Evolutionary conservation across 2,329 filamentous ascomycete genomes (phyloP), one percentile per base, ranked within the genome.

Genomic region (Sporothrix globosa): DNA sequence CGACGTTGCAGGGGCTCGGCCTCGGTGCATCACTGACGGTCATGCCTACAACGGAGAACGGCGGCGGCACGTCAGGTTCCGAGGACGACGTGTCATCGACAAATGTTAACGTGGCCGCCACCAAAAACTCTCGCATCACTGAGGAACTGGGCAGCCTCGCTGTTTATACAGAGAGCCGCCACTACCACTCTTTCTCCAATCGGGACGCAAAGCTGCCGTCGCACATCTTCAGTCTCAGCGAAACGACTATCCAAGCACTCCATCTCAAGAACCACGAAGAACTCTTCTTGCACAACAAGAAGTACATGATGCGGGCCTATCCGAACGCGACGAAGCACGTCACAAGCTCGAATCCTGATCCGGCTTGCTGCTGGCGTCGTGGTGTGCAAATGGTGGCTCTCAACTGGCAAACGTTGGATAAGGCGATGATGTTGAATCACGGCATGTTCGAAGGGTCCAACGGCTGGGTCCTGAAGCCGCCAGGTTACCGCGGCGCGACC

Each of bases 301-400:
- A 87, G 69, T 93, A 90, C 79, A 87, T 97, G 74, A 97, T 97
- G 88, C 90, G 96, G 46, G 93, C 96, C 11, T 99, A 97, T 77
- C 96, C 96, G 5, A 90, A 91, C 30, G 90, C 88, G 3, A 86
- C 87, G 72, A 89, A 94, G 48, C 75, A 75, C 48, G 85, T 97
- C 68, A 89, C 90, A 76, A 97, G 94, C 58, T 92, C 92, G n/a
- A 99, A 99, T 78, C 96, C 96, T 53, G 94, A 98, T 76, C 96
- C 96, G 0, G 90, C 93, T 73, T 89, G 89, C 56, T 96, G 93
- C 78, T 99, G 96, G 96, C 89, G 93, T 66, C 90, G 92, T 68
- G 96, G 96, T 39, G 94, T 97, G 24, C 96, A 99, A 80, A 98
- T 99, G 95, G 94, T 93, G 5, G 95, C 96, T 21, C 86, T 98